phyloP scores from a whole-genome alignment of 306 rosid genomes.

The Malus sieversii region DNA sequence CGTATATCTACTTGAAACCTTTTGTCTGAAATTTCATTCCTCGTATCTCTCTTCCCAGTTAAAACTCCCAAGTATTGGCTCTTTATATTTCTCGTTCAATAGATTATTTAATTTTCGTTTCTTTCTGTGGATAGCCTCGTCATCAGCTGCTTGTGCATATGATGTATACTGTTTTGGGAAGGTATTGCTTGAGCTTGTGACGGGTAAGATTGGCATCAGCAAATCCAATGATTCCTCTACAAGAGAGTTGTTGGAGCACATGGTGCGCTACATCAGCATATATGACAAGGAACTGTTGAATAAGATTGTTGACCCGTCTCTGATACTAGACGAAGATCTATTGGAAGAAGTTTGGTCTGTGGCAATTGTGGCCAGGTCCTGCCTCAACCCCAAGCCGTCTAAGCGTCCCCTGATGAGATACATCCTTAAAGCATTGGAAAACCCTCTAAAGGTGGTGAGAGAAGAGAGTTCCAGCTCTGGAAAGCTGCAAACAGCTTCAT shows the following conservation, averaged over 20 bases:
- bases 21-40: not conserved
- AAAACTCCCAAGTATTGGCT: not conserved
- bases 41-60: not conserved
- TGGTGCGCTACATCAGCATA: constrained; percentile 50
- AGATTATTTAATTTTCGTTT: not conserved
- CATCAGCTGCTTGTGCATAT: constrained; percentile 48
- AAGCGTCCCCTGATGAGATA: constrained; percentile 87
- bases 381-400: constrained; percentile 72
- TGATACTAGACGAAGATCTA: constrained; percentile 80
- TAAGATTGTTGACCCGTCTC: constrained; percentile 70
- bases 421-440: constrained; percentile 86
- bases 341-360: constrained; percentile 95
- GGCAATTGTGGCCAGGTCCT: constrained; percentile 88
- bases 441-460: constrained; percentile 84
- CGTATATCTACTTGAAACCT: constrained; percentile 11
- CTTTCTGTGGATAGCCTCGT: constrained; percentile 44
- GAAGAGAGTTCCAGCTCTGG: constrained; percentile 71
- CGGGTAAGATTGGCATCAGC: constrained; percentile 73
- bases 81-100: not conserved
- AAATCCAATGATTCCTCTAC: constrained; percentile 51
- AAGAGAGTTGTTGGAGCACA: constrained; percentile 69
- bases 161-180: constrained; percentile 86
- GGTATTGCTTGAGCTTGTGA: constrained; percentile 80
- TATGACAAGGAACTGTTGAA: constrained; percentile 57
- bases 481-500: constrained; percentile 67